phyloP scores from a whole-genome alignment of 345 rosid genomes.

The Carallia brachiata region DNA sequence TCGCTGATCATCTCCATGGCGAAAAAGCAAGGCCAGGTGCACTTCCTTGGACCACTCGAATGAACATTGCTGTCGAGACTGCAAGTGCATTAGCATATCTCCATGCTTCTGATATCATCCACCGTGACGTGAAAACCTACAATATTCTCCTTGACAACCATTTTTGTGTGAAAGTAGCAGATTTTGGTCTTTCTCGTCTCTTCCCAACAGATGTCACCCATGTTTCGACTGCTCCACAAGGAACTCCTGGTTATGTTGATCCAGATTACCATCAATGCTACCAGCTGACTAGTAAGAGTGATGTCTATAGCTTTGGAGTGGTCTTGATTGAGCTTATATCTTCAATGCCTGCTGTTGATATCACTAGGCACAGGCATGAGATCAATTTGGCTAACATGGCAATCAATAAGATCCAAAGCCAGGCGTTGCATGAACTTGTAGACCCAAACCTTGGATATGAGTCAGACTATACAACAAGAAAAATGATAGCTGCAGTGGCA shows the following conservation, averaged over 20 bases:
- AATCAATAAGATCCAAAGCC: constrained; percentile 64
- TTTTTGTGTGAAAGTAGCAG: constrained; percentile 86
- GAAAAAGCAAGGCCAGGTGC: constrained; percentile 55
- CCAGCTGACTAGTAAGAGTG: constrained; percentile 86
- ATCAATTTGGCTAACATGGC: constrained; percentile 80
- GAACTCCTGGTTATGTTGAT: constrained; percentile 93
- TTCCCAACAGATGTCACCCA: constrained; percentile 71
- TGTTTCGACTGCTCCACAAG: constrained; percentile 90
- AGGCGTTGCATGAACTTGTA: constrained; percentile 61
- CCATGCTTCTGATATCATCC: constrained; percentile 68
- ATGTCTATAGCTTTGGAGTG: constrained; percentile 75
- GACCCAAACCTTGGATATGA: constrained; percentile 69
- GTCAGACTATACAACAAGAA: constrained; percentile 42
- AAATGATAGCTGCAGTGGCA: constrained; percentile 61
- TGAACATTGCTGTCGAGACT: constrained; percentile 84
- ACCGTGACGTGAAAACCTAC: constrained; percentile 88
- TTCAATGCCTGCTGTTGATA: constrained; percentile 86
- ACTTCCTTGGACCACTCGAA: constrained; percentile 59
- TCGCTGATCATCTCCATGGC: constrained; percentile 85
- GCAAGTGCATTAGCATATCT: constrained; percentile 74
- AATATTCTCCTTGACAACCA: constrained; percentile 77
- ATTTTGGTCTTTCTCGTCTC: constrained; percentile 84
- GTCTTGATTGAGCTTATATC: constrained; percentile 66
- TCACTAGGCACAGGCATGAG: constrained; percentile 73
- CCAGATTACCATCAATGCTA: constrained; percentile 89